These are phyloP conservation scores for Rhodosporidiobolus odoratus DNA, from an alignment of 768 basidiomycete genomes.

Conservation along the genomic window DNA sequence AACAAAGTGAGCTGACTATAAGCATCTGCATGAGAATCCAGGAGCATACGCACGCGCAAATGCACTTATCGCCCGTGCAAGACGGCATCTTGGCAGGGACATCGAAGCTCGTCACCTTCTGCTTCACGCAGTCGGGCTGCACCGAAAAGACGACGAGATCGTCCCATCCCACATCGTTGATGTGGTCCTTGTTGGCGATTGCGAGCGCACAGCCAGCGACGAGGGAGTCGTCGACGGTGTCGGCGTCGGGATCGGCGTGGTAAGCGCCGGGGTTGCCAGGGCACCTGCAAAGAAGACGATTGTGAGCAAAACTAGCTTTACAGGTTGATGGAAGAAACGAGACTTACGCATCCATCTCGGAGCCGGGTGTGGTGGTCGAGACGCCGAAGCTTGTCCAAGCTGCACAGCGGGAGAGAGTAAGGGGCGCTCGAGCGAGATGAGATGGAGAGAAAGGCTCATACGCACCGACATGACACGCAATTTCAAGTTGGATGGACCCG, in stretches of 20 bases:
- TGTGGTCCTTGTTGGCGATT: constrained; percentile 34
- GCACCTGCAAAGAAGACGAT: not conserved
- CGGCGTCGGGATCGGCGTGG: constrained; percentile 23
- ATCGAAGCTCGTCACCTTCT: constrained; percentile 39
- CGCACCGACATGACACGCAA: constrained; percentile 26
- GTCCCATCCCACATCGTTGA: constrained; percentile 38
- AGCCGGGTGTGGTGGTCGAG: constrained; percentile 7
- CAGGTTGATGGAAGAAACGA: too few relatives aligned
- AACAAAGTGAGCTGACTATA: not conserved
- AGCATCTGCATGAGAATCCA: not conserved
- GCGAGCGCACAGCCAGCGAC: constrained; percentile 36
- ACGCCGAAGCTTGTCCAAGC: constrained; percentile 19
- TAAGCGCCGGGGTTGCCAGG: constrained; percentile 16
- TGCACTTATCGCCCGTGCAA: constrained; percentile 44
- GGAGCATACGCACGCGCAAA: constrained; percentile 41
- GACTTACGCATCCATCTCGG: constrained; percentile 2
- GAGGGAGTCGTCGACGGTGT: constrained; percentile 19
- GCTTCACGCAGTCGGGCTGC: constrained; percentile 41
- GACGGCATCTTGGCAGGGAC: constrained; percentile 43
- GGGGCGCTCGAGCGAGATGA: not conserved
- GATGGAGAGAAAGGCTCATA: not conserved
- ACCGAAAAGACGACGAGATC: constrained; percentile 43
- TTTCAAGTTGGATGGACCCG: constrained; percentile 24
- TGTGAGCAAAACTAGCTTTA: too few relatives aligned
- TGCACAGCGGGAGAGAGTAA: not conserved